Base-by-base conservation (phyloP, 306 rosid species). In the Acacia confusa region DNA sequence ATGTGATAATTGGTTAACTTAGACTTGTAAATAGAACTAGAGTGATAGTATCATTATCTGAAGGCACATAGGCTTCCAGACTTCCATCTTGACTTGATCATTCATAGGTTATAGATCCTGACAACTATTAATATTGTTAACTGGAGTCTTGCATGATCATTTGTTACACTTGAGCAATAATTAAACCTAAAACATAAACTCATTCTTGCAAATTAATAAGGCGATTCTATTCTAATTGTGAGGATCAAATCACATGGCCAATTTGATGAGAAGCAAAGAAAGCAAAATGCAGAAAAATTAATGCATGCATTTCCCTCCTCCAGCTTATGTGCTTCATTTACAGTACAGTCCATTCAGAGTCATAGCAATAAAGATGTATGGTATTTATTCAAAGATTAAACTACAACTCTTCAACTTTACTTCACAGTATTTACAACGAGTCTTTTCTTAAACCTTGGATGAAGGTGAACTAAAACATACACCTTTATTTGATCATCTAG, bases 381-480 rank as follows among this genome's bases (percentile, higher is more conserved):
- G 57, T 36, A 79, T 44, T 55, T 79, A 61, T 65, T 32, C 53
- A 60, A 22, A 68, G 70, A 78, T 58, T 64, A 36, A 55, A 71
- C 7, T 28, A 10, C 14, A 38, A 30, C 36, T 84, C 52, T 61
- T 72, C 14, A 77, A 30, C 76, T 55, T 40, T 80, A 61, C 27
- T 53, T 20, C 30, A 81, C 41, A 65, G 10, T 41, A 70, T 38
- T 52, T 81, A 67, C 63, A 75, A 34, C 20, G 63, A 45, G 58
- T 27, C 13, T 47, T 72, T 65, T 30, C 3, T 14, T 69, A 50
- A 30, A 63, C 36, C 72, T 55, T 64, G 63, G 60, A 57, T 78
- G 74, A 86, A 82, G 89, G 84, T 72, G 88, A 64, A 65, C n/a
- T 64, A 71, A 82, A 79, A 57, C 27, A 57, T 82, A n/a, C 84